A percentile compares a stretch with the other conserved stretches of the same genome.
Evolutionary conservation across 2,329 filamentous ascomycete genomes (phyloP).

Genomic region (Ilyonectria mors-panacis): DNA sequence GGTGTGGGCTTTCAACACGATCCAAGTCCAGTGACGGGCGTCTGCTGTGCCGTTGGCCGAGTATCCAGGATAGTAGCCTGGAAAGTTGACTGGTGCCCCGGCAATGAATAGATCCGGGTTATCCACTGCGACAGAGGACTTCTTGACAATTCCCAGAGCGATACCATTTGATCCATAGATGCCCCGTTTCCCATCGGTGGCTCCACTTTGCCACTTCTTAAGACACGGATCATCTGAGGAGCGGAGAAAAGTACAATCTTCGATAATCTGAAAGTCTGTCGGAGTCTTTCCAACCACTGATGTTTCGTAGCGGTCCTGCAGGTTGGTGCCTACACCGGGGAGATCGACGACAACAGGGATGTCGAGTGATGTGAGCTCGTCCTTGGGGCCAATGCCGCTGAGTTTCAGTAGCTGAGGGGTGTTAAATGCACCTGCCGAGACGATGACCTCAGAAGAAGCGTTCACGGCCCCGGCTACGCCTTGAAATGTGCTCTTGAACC

Average conservation of each 20-base stretch:
- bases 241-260: conserved; percentile 39
- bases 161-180: conserved; percentile 64
- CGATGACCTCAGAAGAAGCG: conserved; percentile 57
- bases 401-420: conserved; percentile 66
- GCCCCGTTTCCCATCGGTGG: conserved; percentile 40
- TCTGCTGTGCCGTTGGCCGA: conserved; percentile 59
- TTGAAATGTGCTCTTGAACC: conserved; percentile 25
- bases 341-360: conserved; percentile 52
- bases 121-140: conserved; percentile 55
- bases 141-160: conserved; percentile 60
- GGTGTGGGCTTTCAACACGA: conserved; percentile 66
- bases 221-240: conserved; percentile 37
- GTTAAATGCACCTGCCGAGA: conserved; percentile 65
- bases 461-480: conserved; percentile 17
- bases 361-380: conserved; percentile 50
- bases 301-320: conserved; percentile 68
- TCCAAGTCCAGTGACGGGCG: conserved; percentile 58
- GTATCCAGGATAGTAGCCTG: conserved; percentile 70
- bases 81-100: conserved; percentile 68
- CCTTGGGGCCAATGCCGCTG: conserved; percentile 54
- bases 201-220: conserved; percentile 34
- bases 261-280: conserved; percentile 37
- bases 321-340: conserved; percentile 71
- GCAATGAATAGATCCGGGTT: conserved; percentile 68
- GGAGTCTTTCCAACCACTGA: conserved; percentile 39